Conservation (phyloP, 768 basidiomycete species). For the Tephrocybe rancida region DNA sequence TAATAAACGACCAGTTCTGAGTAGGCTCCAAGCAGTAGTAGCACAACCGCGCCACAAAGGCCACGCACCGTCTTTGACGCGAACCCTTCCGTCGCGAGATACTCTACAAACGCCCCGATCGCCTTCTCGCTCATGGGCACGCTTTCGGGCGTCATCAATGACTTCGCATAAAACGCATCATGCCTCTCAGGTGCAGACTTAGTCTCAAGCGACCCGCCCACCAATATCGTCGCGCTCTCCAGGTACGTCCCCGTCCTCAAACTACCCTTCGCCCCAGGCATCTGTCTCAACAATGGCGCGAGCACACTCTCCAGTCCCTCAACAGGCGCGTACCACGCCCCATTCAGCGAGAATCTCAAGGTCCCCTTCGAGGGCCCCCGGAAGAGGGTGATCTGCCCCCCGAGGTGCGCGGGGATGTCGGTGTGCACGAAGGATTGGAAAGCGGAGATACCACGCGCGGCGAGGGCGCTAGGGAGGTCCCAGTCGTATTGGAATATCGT, state of each 20-base stretch:
- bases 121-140: constrained; percentile 32
- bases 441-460: constrained; percentile 31
- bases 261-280: constrained; percentile 6
- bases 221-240: constrained; percentile 14
- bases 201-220: constrained; percentile 25
- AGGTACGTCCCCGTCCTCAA: constrained; percentile 21
- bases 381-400: constrained; percentile 34
- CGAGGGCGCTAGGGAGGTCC: constrained; percentile 32
- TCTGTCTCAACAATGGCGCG: constrained; percentile 15
- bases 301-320: constrained; percentile 12
- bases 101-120: constrained; percentile 31
- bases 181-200: constrained; percentile 16
- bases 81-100: constrained; percentile 36
- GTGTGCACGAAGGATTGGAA: constrained; percentile 38
- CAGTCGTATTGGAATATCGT: constrained; percentile 33
- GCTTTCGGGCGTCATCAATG: constrained; percentile 32
- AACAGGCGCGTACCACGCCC: constrained; percentile 24
- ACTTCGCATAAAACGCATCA: constrained; percentile 39
- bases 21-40: too few relatives aligned
- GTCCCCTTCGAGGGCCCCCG: constrained; percentile 28
- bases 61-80: constrained; percentile 30
- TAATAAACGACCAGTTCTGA: too few relatives aligned
- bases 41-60: too few relatives aligned
- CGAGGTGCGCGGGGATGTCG: constrained; percentile 35
- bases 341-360: constrained; percentile 31